Conservation (phyloP, 495 filamentous ascomycete genomes). For the Tuber microsphaerosporum region DNA sequence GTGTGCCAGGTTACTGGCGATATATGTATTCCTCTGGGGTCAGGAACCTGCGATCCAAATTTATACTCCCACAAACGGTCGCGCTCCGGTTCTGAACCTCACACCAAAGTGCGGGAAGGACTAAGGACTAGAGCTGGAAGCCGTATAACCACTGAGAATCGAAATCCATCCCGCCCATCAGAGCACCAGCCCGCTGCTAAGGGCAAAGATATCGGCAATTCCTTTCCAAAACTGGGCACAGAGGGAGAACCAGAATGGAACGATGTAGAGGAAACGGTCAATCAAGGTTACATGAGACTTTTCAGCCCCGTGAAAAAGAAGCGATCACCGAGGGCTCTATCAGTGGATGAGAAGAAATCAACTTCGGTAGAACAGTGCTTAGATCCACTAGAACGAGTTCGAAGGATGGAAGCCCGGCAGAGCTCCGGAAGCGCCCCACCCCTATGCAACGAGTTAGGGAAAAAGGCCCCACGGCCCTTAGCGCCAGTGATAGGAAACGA, state of each 20-base stretch:
- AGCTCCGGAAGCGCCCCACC: conserved; percentile 34
- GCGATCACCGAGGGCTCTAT: conserved; percentile 26
- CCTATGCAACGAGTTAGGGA: conserved; percentile 35
- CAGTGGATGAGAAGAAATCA: conserved; percentile 25
- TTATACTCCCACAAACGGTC: not conserved
- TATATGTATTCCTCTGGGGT: conserved; percentile 14
- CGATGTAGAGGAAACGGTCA: conserved; percentile 23
- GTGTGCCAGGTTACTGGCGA: conserved; percentile 29
- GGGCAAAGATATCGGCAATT: conserved; percentile 2
- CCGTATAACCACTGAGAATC: conserved; percentile 9
- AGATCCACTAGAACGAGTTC: conserved; percentile 28
- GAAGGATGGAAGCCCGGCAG: conserved; percentile 28
- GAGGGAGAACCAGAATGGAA: conserved; percentile 14
- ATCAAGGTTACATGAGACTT: conserved; percentile 38
- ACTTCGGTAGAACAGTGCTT: conserved; percentile 9
- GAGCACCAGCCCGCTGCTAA: not conserved
- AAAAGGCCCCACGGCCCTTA: conserved; percentile 10
- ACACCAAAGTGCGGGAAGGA: not conserved
- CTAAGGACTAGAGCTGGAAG: not conserved
- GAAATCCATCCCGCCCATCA: not conserved
- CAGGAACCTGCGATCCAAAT: not conserved
- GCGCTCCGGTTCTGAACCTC: not conserved
- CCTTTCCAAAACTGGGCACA: not conserved
- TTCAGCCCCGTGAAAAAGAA: conserved; percentile 40
- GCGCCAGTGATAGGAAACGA: conserved; percentile 7